Percentiles rank a stretch among this genome's conserved stretches.
phyloP scores from a whole-genome alignment of 768 basidiomycete species.

The Tricholoma terreum region DNA sequence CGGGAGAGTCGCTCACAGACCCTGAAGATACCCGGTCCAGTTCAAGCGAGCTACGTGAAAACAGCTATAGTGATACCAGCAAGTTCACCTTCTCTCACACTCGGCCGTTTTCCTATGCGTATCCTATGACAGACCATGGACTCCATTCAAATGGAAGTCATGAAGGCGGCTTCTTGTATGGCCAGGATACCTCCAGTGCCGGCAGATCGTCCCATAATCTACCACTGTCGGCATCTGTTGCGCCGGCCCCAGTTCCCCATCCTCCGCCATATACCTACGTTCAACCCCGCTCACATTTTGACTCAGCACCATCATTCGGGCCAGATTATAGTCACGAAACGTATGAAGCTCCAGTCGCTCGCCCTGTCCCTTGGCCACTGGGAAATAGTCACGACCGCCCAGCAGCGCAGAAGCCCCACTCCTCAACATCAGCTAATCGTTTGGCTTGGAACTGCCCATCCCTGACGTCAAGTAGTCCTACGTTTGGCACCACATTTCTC shows the following conservation, averaged over 20 bases:
- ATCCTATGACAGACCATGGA: conserved; percentile 19
- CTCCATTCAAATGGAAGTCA: conserved; percentile 17
- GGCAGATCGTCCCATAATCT: not conserved
- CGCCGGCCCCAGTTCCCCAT: not conserved
- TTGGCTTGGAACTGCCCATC: conserved; percentile 10
- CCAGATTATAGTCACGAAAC: not conserved
- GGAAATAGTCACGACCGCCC: not conserved
- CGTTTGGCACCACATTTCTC: conserved; percentile 20
- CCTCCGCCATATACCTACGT: not conserved
- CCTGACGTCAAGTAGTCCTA: conserved; percentile 11
- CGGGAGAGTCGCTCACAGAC: conserved; percentile 36
- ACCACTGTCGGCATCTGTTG: not conserved
- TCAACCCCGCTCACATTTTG: conserved; percentile 1
- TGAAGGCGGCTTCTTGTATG: not conserved
- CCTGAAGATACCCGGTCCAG: conserved; percentile 29
- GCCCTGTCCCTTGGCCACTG: not conserved
- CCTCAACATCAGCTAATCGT: conserved; percentile 1
- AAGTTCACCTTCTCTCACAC: conserved; percentile 10
- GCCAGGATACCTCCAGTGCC: not conserved
- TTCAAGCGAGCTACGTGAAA: conserved; percentile 24
- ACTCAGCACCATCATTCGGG: not conserved
- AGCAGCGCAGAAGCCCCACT: not conserved
- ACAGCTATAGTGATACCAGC: conserved; percentile 22
- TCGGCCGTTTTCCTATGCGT: conserved; percentile 7
- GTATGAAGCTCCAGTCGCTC: not conserved